These are phyloP conservation scores for Plasmopara viticola DNA, from an alignment of 352 stramenopile species.

Conservation along the genomic window DNA sequence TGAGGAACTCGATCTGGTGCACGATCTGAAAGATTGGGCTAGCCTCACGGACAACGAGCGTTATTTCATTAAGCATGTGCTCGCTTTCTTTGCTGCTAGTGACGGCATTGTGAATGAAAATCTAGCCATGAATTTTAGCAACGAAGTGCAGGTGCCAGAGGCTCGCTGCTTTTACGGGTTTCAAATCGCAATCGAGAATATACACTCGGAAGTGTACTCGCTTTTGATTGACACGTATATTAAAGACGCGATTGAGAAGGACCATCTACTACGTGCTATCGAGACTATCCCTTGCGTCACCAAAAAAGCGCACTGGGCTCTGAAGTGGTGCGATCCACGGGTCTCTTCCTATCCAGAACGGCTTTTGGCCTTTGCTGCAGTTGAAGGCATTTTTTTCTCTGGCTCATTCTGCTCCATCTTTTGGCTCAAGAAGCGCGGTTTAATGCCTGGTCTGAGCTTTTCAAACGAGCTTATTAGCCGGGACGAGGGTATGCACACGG, in stretches of 20 bases:
- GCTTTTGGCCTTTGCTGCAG: slow-evolving; percentile 95
- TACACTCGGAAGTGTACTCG: slow-evolving; percentile 99
- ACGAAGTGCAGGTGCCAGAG: slow-evolving; percentile 95
- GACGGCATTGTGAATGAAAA: slow-evolving; percentile 99
- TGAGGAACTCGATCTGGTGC: slow-evolving; percentile 96
- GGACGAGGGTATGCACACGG: slow-evolving; percentile 98
- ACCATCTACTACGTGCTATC: slow-evolving; percentile 93
- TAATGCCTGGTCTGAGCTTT: slow-evolving; percentile 98
- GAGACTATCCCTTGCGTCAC: slow-evolving; percentile 96
- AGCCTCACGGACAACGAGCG: slow-evolving; percentile 93
- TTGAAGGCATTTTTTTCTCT: slow-evolving; percentile 99
- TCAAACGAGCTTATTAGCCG: slow-evolving; percentile 98
- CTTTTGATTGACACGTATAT: slow-evolving; percentile 99
- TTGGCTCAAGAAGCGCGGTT: slow-evolving; percentile 98
- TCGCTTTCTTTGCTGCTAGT: slow-evolving; percentile 98
- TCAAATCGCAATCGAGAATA: slow-evolving; percentile 99
- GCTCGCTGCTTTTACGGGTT: slow-evolving; percentile 99
- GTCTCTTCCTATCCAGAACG: slow-evolving; percentile 94
- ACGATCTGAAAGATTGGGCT: slow-evolving; percentile 94
- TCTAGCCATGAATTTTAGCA: slow-evolving; percentile 97
- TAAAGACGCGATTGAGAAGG: slow-evolving; percentile 92
- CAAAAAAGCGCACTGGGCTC: slow-evolving; percentile 96
- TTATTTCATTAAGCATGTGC: slow-evolving; percentile 96
- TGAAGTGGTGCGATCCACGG: slow-evolving; percentile 93
- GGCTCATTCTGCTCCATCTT: slow-evolving; percentile 99